Conservation (phyloP, 768 basidiomycete genomes). For the Dictyophora rubrovolvata region DNA sequence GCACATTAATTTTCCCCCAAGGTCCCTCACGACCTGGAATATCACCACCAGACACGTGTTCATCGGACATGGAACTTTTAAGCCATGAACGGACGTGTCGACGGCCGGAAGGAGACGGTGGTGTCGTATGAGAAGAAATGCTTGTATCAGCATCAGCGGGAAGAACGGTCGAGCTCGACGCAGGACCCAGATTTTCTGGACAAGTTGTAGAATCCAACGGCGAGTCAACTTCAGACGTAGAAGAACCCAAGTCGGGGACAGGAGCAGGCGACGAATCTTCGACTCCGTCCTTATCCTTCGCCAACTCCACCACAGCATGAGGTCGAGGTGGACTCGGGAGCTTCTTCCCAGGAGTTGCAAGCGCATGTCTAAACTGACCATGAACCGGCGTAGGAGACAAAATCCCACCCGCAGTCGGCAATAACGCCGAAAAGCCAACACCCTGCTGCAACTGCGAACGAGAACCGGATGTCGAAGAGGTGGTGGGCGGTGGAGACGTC, state of each 20-base stretch:
- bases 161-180: too few species aligned
- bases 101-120: background rate
- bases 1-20: background rate
- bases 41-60: background rate
- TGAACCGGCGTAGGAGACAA: background rate
- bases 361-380: background rate
- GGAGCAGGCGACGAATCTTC: background rate
- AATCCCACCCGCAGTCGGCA: constrained; percentile 27
- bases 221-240: too few species aligned
- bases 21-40: background rate
- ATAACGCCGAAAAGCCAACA: constrained; percentile 41
- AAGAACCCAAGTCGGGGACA: background rate
- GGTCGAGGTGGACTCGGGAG: background rate
- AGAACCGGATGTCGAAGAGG: constrained; percentile 9
- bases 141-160: background rate
- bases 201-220: too few species aligned
- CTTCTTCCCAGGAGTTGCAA: background rate
- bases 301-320: background rate
- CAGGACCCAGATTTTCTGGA: too few species aligned
- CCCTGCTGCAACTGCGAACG: too few species aligned
- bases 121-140: background rate
- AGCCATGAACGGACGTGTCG: background rate
- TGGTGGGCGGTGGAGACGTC: background rate
- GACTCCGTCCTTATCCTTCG: background rate
- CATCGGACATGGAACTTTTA: background rate